Conservation (phyloP, 2,329 filamentous ascomycete species). For the Fusarium succisae region DNA sequence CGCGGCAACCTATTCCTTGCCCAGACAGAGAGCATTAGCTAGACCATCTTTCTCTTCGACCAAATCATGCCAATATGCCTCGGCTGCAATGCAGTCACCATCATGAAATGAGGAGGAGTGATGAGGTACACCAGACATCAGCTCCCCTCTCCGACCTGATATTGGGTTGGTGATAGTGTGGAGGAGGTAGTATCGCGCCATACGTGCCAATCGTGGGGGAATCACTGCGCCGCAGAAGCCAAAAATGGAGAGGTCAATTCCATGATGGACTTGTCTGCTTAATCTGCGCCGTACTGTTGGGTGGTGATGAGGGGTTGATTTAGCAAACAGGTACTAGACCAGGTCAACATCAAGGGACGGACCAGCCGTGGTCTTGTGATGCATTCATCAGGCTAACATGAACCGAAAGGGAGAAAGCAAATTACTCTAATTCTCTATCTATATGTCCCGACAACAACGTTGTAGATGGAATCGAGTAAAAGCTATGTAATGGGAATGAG, state of each 20-base stretch:
- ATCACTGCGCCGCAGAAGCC: slow-evolving; percentile 23
- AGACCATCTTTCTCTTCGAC: neutral
- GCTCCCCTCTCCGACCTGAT: slow-evolving; percentile 18
- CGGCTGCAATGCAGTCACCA: slow-evolving; percentile 19
- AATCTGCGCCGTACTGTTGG: neutral
- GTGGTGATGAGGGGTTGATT: slow-evolving; percentile 30
- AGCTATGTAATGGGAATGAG: slow-evolving; percentile 43
- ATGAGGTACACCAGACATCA: slow-evolving; percentile 31
- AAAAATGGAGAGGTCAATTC: neutral
- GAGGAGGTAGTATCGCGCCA: slow-evolving; percentile 38
- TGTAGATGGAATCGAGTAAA: slow-evolving; percentile 44
- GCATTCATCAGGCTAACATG: slow-evolving; percentile 24
- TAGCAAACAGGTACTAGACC: slow-evolving; percentile 31
- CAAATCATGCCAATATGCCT: slow-evolving; percentile 3
- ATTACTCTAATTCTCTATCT: slow-evolving; percentile 8
- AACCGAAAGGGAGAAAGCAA: slow-evolving; percentile 26
- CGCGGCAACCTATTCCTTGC: neutral
- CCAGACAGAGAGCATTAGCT: neutral
- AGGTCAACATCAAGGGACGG: slow-evolving; percentile 31
- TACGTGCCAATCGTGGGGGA: slow-evolving; percentile 40
- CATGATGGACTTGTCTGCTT: neutral
- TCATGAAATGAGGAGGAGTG: neutral
- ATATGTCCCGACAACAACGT: slow-evolving; percentile 3
- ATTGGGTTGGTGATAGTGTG: slow-evolving; percentile 12
- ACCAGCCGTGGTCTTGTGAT: slow-evolving; percentile 42